A percentile compares a stretch with the other conserved stretches of the same genome.
Evolutionary conservation across 306 rosid species (phyloP).

Genomic region (Inga laurina): DNA sequence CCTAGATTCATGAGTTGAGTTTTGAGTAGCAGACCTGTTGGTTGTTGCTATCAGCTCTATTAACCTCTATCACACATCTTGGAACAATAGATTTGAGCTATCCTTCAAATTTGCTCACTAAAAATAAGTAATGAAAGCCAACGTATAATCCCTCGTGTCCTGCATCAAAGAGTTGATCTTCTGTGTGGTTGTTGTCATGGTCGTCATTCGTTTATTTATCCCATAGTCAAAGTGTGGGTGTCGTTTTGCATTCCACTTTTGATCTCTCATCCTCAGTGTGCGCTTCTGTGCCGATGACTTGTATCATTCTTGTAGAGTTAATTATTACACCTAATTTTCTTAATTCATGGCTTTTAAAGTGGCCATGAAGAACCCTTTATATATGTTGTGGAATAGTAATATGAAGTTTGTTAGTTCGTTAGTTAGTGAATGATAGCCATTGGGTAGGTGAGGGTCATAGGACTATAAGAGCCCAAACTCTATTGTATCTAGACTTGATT

Average conservation of each 20-base stretch:
- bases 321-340: constrained; percentile 18
- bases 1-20: background rate
- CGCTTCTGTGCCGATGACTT: constrained; percentile 5
- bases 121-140: background rate
- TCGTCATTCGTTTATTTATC: background rate
- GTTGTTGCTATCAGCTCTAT: background rate
- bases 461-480: no score
- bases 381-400: no score
- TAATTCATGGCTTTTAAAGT: constrained; percentile 15
- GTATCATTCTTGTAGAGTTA: constrained; percentile 18
- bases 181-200: background rate
- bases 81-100: background rate
- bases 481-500: no score
- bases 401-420: no score
- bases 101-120: background rate
- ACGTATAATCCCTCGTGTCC: background rate
- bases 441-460: no score
- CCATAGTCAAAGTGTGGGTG: background rate
- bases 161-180: background rate
- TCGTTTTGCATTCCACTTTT: background rate
- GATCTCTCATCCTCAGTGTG: background rate
- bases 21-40: background rate
- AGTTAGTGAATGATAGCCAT: no score
- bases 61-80: background rate
- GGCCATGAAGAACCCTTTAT: background rate